phyloP scores from a whole-genome alignment of 1,284 basidiomycete species.

The Boletus smithii region DNA sequence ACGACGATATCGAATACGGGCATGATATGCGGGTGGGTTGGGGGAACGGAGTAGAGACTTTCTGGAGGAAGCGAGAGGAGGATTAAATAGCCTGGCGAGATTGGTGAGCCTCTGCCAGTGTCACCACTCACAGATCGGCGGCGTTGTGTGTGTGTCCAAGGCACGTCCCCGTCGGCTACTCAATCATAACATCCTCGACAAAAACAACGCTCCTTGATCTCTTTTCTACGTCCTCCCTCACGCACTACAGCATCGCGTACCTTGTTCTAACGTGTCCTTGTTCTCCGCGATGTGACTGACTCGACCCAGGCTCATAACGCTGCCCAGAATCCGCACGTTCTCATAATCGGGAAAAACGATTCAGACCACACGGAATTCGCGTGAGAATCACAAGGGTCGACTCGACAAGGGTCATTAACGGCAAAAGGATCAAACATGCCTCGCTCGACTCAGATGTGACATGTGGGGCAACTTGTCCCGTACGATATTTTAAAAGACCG shows the following conservation, averaged over 20 bases:
- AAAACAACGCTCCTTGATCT: not conserved
- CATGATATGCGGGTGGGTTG: constrained; percentile 30
- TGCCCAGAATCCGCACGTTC: constrained; percentile 3
- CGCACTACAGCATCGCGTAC: constrained; percentile 10
- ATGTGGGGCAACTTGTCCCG: no score
- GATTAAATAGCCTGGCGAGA: no score
- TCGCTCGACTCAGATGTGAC: not conserved
- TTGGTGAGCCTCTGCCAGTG: no score
- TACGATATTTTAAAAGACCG: constrained; percentile 4
- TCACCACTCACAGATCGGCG: not conserved
- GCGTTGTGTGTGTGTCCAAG: constrained; percentile 13
- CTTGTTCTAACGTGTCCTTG: constrained; percentile 11
- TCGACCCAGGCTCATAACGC: not conserved
- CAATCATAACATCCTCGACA: constrained; percentile 1
- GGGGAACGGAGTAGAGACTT: no score
- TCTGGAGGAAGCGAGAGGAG: no score
- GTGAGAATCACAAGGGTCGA: constrained; percentile 10
- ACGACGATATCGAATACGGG: constrained; percentile 67
- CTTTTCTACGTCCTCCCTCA: not conserved
- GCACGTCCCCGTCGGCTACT: constrained; percentile 23
- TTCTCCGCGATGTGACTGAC: not conserved
- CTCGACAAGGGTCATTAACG: not conserved
- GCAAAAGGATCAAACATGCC: not conserved
- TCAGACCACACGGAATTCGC: constrained; percentile 1
- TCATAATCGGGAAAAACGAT: constrained; percentile 15